Evolutionary conservation across 2,329 filamentous ascomycete species (phyloP), one percentile per base, ranked within the genome.

Genomic region (Claviceps fusiformis): DNA sequence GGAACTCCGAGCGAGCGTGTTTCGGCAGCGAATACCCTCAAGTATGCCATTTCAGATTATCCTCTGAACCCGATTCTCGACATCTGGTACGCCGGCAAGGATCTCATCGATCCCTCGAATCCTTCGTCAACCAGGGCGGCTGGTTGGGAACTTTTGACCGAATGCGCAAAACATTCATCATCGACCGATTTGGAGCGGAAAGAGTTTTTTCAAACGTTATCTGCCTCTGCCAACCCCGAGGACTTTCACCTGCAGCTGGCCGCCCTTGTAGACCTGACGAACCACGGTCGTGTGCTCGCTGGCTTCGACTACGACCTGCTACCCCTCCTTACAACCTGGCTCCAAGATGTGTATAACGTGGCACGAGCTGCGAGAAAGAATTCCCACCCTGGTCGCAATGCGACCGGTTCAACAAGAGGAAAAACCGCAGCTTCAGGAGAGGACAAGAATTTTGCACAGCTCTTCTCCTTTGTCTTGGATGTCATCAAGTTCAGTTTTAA

Each of bases 401-500:
- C 65, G 59, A 74, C 66, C 58, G 62, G 61, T 45, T 62, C 69
- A 8, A 58, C 59, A 70, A 77, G 64, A 67, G 63, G 57, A 39
- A 67, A 63, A 59, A 64, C 67, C 8, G 66, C 70, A 27, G 65
- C 65, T 5, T 70, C 71, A 3, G 74, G 71, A 33, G 81, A 84
- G 62, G 82, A 86, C 57, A 76, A 77, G 59, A 83, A 81, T 62
- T 72, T 90, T 54, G 71, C 77, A 2, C 76, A 79, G 50, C 69
- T 89, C 2, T 89, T 89, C 63, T 68, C 73, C 13, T 86, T 83
- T 60, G 75, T 86, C 54, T 76, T 78, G 56, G 81, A 87, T 58
- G 75, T 88, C 54, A 81, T 87, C 70, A 89, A 87, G 64, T 90
- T 87, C 73, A 88, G 85, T 65, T 86, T 83, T 66, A 85, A 83